Evolutionary conservation across 2,329 filamentous ascomycete species (phyloP).

Genomic region (Didymella exigua): DNA sequence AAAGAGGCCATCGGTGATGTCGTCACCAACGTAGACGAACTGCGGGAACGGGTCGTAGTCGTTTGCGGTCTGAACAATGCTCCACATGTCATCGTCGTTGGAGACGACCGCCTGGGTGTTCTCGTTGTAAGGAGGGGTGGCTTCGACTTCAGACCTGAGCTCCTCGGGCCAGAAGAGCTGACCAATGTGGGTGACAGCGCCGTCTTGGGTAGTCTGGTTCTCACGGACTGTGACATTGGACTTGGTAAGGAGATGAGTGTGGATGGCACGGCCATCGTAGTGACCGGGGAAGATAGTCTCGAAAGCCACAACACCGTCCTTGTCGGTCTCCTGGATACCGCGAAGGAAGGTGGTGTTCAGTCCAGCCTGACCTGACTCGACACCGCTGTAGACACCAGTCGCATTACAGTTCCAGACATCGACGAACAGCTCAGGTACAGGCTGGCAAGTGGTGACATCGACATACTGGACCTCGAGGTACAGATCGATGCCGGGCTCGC

Average conservation of each 20-base stretch:
- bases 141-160: conserved; percentile 48
- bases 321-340: conserved; percentile 54
- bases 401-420: conserved; percentile 57
- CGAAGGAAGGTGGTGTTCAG: conserved; percentile 50
- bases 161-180: conserved; percentile 53
- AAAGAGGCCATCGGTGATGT: conserved; percentile 31
- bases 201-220: conserved; percentile 50
- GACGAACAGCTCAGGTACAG: conserved; percentile 53
- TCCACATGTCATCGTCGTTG: conserved; percentile 38
- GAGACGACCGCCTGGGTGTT: conserved; percentile 35
- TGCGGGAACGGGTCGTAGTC: conserved; percentile 33
- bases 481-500: conserved; percentile 54
- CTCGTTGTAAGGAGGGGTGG: conserved; percentile 46
- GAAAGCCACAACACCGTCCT: conserved; percentile 56
- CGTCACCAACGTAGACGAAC: conserved; percentile 31
- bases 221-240: conserved; percentile 42
- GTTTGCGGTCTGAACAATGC: conserved; percentile 29
- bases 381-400: conserved; percentile 47
- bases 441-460: conserved; percentile 58
- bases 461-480: conserved; percentile 59
- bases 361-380: conserved; percentile 51
- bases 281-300: conserved; percentile 57
- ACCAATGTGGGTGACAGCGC: conserved; percentile 50
- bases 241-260: conserved; percentile 46
- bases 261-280: conserved; percentile 35